Evolutionary conservation across 2,329 filamentous ascomycete genomes (phyloP).

Genomic region (Periconia macrospinosa): DNA sequence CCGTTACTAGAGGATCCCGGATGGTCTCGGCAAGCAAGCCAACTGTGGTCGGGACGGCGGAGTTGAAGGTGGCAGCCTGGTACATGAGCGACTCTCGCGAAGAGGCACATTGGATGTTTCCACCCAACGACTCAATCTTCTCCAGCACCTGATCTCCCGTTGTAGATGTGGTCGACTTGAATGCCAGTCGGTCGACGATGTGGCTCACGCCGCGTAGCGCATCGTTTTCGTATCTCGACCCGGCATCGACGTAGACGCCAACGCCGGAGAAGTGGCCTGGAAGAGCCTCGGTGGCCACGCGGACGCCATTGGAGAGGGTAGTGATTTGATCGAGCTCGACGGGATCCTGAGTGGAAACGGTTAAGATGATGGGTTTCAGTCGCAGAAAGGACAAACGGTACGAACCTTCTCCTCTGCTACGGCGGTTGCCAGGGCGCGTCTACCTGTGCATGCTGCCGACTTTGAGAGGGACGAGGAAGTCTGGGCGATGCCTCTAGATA

Average conservation of each 20-base stretch:
- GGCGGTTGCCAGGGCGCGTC: slow-evolving; percentile 32
- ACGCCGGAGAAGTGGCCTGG: slow-evolving; percentile 94
- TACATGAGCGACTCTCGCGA: slow-evolving; percentile 98
- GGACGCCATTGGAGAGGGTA: slow-evolving; percentile 86
- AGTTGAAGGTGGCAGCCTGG: slow-evolving; percentile 97
- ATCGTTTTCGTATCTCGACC: slow-evolving; percentile 88
- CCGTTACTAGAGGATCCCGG: slow-evolving; percentile 78
- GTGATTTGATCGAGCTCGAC: slow-evolving; percentile 86
- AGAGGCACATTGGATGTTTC: slow-evolving; percentile 95
- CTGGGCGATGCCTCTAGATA: slow-evolving; percentile 29
- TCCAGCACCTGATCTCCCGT: slow-evolving; percentile 85
- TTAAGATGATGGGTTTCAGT: slow-evolving; percentile 3
- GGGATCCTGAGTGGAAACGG: slow-evolving; percentile 63
- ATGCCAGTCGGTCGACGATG: slow-evolving; percentile 92
- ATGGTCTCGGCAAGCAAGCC: slow-evolving; percentile 92
- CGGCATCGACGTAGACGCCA: slow-evolving; percentile 93
- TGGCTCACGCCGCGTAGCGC: slow-evolving; percentile 88
- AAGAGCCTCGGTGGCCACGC: slow-evolving; percentile 91
- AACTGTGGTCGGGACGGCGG: slow-evolving; percentile 79
- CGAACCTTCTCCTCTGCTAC: slow-evolving; percentile 40
- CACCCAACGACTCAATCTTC: slow-evolving; percentile 82
- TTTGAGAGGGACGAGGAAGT: slow-evolving; percentile 20
- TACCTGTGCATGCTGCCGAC: slow-evolving; percentile 20
- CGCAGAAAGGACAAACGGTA: background rate
- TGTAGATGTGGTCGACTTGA: slow-evolving; percentile 78